These are phyloP conservation scores for Colletotrichum navitas DNA, from an alignment of 2,329 filamentous ascomycete genomes.

Conservation along the genomic window DNA sequence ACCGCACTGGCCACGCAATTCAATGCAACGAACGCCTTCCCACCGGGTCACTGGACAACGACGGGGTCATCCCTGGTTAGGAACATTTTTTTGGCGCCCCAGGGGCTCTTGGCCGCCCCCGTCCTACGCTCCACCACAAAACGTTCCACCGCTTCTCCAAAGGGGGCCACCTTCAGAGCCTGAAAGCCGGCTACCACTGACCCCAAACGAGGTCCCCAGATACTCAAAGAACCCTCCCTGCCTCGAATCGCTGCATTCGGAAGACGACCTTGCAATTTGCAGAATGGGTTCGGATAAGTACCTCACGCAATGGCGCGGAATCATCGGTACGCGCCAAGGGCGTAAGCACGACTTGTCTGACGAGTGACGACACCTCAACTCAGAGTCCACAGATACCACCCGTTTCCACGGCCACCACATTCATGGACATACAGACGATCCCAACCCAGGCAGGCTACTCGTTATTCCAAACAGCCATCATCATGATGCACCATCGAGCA, in stretches of 20 bases:
- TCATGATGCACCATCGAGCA: background rate
- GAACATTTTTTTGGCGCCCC: constrained; percentile 12
- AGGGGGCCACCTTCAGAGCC: constrained; percentile 27
- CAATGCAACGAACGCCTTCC: constrained; percentile 38
- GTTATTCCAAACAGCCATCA: background rate
- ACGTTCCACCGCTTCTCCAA: constrained; percentile 31
- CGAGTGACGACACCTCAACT: constrained; percentile 2
- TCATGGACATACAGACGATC: background rate
- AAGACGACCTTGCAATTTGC: constrained; percentile 17
- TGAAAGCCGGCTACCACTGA: constrained; percentile 9
- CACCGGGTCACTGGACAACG: constrained; percentile 31
- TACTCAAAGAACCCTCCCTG: constrained; percentile 35
- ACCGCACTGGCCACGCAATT: constrained; percentile 38
- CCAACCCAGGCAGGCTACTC: background rate
- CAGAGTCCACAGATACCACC: background rate
- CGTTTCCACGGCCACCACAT: background rate
- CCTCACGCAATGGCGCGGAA: constrained; percentile 25
- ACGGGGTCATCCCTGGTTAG: constrained; percentile 30
- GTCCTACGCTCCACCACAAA: constrained; percentile 28
- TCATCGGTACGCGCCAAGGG: constrained; percentile 22
- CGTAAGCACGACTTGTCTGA: constrained; percentile 11
- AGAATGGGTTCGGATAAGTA: background rate
- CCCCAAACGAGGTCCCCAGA: constrained; percentile 14
- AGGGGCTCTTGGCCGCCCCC: constrained; percentile 25
- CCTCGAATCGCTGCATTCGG: constrained; percentile 25